Conservation (phyloP, 495 filamentous ascomycete species). For the Xylaria curta region DNA sequence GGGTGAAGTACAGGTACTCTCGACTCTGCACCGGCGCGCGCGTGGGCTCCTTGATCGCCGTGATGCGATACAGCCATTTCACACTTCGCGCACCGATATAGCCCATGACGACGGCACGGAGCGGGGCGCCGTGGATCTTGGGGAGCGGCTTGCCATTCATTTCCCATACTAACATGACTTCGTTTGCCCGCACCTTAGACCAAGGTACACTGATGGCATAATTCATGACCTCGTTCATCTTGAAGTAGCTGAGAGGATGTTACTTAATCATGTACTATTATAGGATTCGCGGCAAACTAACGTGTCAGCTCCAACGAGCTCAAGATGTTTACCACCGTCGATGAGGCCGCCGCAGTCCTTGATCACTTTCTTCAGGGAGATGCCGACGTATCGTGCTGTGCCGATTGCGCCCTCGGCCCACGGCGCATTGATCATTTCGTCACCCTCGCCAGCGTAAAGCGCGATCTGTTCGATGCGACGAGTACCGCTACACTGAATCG, state of each 20-base stretch:
- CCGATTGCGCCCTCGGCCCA: slow-evolving; percentile 73
- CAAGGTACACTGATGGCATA: slow-evolving; percentile 69
- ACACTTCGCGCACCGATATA: slow-evolving; percentile 65
- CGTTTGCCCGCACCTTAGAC: slow-evolving; percentile 67
- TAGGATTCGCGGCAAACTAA: not conserved
- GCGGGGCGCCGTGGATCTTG: slow-evolving; percentile 67
- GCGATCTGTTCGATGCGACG: slow-evolving; percentile 70
- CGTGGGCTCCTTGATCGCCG: slow-evolving; percentile 52
- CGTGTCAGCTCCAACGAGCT: slow-evolving; percentile 69
- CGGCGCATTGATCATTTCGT: slow-evolving; percentile 72
- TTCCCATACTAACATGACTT: slow-evolving; percentile 73
- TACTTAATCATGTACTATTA: not conserved
- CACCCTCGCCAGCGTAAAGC: slow-evolving; percentile 68
- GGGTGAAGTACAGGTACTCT: slow-evolving; percentile 66
- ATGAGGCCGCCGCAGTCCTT: slow-evolving; percentile 68
- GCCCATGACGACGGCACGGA: slow-evolving; percentile 67
- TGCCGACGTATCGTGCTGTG: slow-evolving; percentile 66
- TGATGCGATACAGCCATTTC: slow-evolving; percentile 65
- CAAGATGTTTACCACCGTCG: slow-evolving; percentile 62
- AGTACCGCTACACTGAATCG: slow-evolving; percentile 73
- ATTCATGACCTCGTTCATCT: slow-evolving; percentile 63
- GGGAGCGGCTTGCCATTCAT: slow-evolving; percentile 74
- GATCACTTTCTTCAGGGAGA: slow-evolving; percentile 70
- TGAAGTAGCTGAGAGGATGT: slow-evolving; percentile 56
- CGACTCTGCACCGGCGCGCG: slow-evolving; percentile 53